A percentile compares a stretch with the other conserved stretches of the same genome.
These are phyloP conservation scores for Linum tenue DNA, from an alignment of 345 rosid genomes.

Conservation along the genomic window DNA sequence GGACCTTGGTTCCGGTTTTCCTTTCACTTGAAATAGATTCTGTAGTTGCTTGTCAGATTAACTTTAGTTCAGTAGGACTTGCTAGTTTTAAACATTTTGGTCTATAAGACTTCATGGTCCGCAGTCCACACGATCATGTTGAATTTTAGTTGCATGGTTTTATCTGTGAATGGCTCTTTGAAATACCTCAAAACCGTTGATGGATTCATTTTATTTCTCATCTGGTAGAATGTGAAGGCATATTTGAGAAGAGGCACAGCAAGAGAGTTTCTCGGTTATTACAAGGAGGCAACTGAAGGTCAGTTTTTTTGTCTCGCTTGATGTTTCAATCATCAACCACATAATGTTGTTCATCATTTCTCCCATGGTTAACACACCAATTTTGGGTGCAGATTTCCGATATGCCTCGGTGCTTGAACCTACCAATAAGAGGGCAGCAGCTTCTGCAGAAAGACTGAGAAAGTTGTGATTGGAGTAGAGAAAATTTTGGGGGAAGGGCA, in stretches of 20 bases:
- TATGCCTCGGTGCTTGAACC: conserved; percentile 88
- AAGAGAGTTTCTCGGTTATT: conserved; percentile 62
- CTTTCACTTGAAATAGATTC: too few relatives aligned
- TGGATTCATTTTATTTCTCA: not conserved
- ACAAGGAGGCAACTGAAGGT: conserved; percentile 86
- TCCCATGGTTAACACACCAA: not conserved
- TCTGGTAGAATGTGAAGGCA: conserved; percentile 79
- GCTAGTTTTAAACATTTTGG: not conserved
- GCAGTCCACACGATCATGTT: not conserved
- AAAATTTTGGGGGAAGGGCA: not conserved
- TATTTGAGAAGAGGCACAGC: conserved; percentile 91
- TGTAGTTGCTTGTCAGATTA: not conserved
- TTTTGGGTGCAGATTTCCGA: conserved; percentile 59
- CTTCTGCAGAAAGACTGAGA: conserved; percentile 57
- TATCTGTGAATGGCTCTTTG: not conserved
- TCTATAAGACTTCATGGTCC: too few relatives aligned
- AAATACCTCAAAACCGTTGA: not conserved
- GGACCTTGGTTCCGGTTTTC: not conserved
- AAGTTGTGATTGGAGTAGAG: conserved; percentile 19
- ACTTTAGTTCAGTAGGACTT: not conserved
- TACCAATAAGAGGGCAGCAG: conserved; percentile 63
- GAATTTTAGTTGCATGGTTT: not conserved
- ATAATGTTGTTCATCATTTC: not conserved
- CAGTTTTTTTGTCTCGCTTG: not conserved
- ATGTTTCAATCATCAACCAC: not conserved